Percentiles rank a stretch among this genome's conserved stretches.
Evolutionary conservation across 139 green algal species (phyloP).

Genomic region (Chlamydomonas applanata): DNA sequence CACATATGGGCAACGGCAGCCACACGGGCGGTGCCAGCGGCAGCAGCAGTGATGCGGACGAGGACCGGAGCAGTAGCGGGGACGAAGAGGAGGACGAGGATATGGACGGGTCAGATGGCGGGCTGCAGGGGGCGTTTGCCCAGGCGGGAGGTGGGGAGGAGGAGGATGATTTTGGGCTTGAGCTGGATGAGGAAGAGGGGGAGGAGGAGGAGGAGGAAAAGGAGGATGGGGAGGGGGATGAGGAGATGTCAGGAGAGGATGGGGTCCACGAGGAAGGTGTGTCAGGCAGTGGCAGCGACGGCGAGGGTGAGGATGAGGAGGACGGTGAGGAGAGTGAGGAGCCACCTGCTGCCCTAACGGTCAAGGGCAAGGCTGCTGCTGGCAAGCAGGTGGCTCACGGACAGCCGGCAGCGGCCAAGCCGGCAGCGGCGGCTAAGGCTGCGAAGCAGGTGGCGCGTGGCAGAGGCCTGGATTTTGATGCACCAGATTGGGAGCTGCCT

Average conservation of each 20-base stretch:
- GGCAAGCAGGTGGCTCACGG: background rate
- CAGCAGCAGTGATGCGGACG: background rate
- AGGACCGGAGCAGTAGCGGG: background rate
- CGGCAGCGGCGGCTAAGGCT: too few species aligned
- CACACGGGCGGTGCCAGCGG: too few species aligned
- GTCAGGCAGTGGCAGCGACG: background rate
- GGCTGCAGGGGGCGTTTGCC: background rate
- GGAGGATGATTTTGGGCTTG: slow-evolving; percentile 20
- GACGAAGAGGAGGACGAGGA: background rate
- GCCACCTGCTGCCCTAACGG: too few species aligned
- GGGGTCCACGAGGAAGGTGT: background rate
- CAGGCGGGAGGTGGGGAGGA: background rate
- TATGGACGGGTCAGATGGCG: background rate
- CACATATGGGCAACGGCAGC: too few species aligned
- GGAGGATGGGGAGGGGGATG: background rate
- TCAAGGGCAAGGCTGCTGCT: background rate
- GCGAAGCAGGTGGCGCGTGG: too few species aligned
- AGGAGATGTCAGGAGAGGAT: background rate
- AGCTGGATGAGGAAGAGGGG: background rate
- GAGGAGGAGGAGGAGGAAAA: slow-evolving; percentile 5
- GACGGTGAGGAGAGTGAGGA: background rate
- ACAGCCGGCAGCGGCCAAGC: too few species aligned
- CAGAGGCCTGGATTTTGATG: too few species aligned
- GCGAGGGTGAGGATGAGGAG: background rate
- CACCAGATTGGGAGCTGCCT: too few species aligned